phyloP scores from a whole-genome alignment of 2,329 filamentous ascomycete species.

The Xylaria sp. region DNA sequence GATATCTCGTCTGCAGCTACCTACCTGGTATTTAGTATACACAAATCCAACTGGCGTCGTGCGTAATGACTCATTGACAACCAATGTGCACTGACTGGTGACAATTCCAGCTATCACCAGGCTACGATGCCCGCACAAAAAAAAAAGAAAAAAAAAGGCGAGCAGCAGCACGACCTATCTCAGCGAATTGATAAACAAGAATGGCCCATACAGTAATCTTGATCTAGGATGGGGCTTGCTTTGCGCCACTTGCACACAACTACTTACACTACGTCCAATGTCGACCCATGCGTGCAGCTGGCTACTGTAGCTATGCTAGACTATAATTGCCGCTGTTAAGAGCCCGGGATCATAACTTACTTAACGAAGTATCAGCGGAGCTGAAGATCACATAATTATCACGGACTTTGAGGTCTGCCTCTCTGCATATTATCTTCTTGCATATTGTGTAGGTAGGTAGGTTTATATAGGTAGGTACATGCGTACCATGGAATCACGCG shows the following conservation, averaged over 20 bases:
- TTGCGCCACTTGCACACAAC: not conserved
- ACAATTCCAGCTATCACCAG: not conserved
- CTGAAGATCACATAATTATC: not conserved
- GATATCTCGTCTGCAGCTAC: not conserved
- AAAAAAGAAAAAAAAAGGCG: not conserved
- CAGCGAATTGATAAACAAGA: not conserved
- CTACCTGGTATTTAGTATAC: not conserved
- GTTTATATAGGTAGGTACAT: too few species aligned
- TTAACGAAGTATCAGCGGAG: not conserved
- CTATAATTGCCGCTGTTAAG: not conserved
- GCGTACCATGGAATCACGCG: not conserved
- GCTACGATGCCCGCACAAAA: too few species aligned
- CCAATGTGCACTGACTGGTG: not conserved
- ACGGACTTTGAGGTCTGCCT: not conserved
- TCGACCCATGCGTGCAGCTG: constrained; percentile 2
- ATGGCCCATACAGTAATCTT: not conserved
- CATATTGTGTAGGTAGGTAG: too few species aligned
- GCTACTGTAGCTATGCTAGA: not conserved
- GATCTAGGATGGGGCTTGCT: not conserved
- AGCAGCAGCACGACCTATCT: not conserved
- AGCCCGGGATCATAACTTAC: not conserved
- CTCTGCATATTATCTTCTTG: too few species aligned
- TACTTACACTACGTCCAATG: too few species aligned
- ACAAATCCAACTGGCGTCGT: not conserved
- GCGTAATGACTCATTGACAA: not conserved